These are phyloP conservation scores for Clarireedia sp. DNA, from an alignment of 2,329 filamentous ascomycete genomes.

Conservation along the genomic window DNA sequence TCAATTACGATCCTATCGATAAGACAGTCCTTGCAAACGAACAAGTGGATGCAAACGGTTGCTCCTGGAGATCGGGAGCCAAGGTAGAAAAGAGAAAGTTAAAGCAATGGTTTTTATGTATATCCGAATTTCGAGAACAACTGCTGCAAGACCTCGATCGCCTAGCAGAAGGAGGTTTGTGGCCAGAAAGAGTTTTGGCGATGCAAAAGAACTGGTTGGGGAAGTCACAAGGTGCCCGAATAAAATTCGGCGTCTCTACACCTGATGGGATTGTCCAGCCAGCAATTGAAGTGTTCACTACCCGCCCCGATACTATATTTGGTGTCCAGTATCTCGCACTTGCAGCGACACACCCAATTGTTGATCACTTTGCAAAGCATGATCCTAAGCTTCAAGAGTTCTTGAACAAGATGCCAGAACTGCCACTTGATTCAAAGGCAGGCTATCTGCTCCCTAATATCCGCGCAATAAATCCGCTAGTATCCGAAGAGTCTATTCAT, in stretches of 20 bases:
- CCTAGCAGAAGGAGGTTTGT: slow-evolving; percentile 54
- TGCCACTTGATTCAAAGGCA: slow-evolving; percentile 49
- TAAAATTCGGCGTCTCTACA: slow-evolving; percentile 59
- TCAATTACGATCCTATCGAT: slow-evolving; percentile 88
- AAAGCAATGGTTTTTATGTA: slow-evolving; percentile 86
- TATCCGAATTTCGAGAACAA: slow-evolving; percentile 68
- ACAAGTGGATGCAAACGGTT: slow-evolving; percentile 80
- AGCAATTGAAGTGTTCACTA: slow-evolving; percentile 68
- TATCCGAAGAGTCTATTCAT: slow-evolving; percentile 43
- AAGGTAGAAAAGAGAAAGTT: slow-evolving; percentile 71
- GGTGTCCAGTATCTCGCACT: slow-evolving; percentile 81
- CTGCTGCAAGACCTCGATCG: slow-evolving; percentile 63
- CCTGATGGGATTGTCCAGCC: slow-evolving; percentile 16
- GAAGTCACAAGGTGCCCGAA: slow-evolving; percentile 62
- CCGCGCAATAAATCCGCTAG: slow-evolving; percentile 58
- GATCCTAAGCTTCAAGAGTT: slow-evolving; percentile 60
- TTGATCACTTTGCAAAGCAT: slow-evolving; percentile 48
- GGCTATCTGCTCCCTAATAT: slow-evolving; percentile 61
- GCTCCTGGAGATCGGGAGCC: slow-evolving; percentile 80
- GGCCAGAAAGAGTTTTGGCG: slow-evolving; percentile 74
- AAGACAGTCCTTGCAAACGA: slow-evolving; percentile 87
- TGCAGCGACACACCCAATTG: slow-evolving; percentile 64
- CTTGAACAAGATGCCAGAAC: slow-evolving; percentile 51
- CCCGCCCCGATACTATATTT: slow-evolving; percentile 77
- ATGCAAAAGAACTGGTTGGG: slow-evolving; percentile 90